Base-by-base conservation (phyloP, 805 yeast genomes). In the Saturnispora sanitii region DNA sequence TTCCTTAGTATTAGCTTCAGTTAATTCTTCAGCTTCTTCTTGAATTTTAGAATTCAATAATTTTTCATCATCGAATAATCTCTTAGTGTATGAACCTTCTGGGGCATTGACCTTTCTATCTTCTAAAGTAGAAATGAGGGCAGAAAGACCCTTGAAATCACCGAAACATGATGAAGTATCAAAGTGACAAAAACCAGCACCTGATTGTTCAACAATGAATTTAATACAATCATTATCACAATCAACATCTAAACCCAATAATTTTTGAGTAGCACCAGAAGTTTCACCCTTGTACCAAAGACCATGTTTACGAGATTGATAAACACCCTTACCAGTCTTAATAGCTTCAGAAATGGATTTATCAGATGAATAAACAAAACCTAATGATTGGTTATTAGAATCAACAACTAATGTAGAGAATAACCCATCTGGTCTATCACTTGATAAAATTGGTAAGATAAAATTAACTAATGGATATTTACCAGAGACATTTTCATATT, bases 201-300 rank as follows among this genome's bases (percentile, higher is more conserved):
- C 96, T 2, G 72, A 61, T 58, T 88, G 96, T 49, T 76, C 79
- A 23, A 92, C 98, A 17, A 80, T 71, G 56, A 90, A 85, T 64
- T 84, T 81, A 53, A 92, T 64, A 47, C 94, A 83, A 59, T 92
- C 98, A 35, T 82, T 77, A 62, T 92, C 98, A 62, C 98, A 92
- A 64, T 92, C 98, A 45, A 75, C 62, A 40, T 77, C 80, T 43
- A 92, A 59, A 33, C 69, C 63, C 19, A 82, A 49, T 36, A 92
- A 68, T 49, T 70, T 69, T 64, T 92, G 98, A 1, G 94, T 84
- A 39, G 95, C 94, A 17, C 98, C 98, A n/a, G 95, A 82, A 2
- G 96, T 84, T 42, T 82, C 81, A 23, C 98, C 98, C 61, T 92
- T 92, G 60, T 79, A 82, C 98, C 98, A 92, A 44, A 92, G 70